A percentile compares a stretch with the other conserved stretches of the same genome.
phyloP scores from a whole-genome alignment of 2,329 filamentous ascomycete species.

The Hymenoscyphus repandus region DNA sequence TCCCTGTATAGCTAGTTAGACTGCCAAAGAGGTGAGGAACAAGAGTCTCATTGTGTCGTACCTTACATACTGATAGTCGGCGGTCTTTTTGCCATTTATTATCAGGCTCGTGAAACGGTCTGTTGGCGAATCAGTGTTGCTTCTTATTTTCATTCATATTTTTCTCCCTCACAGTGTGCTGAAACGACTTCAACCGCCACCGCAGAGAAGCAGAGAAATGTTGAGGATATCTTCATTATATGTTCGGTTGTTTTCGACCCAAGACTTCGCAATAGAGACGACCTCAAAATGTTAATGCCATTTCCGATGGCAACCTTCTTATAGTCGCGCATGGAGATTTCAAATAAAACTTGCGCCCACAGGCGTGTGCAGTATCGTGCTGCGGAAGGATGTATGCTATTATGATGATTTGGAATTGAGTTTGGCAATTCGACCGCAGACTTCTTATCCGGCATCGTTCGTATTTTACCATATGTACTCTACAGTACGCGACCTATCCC shows the following conservation, averaged over 20 bases:
- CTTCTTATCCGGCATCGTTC: neutral
- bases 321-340: neutral
- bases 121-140: neutral
- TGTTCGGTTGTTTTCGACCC: neutral
- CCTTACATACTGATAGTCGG: neutral
- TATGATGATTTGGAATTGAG: neutral
- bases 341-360: neutral
- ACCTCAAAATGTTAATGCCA: neutral
- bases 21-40: too few species aligned
- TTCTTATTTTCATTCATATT: neutral
- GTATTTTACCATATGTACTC: neutral
- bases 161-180: neutral
- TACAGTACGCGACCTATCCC: neutral
- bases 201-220: neutral
- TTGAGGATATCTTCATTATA: neutral
- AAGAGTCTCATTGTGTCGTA: neutral
- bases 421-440: neutral
- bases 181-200: neutral
- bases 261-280: neutral
- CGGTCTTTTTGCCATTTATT: neutral
- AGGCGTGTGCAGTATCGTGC: neutral
- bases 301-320: too few species aligned
- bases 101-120: neutral
- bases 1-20: too few species aligned
- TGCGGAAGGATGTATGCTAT: neutral